Percentiles rank a stretch among this genome's conserved stretches.
Conservation (phyloP, 306 rosid species). For the Sesbania bispinosa region DNA sequence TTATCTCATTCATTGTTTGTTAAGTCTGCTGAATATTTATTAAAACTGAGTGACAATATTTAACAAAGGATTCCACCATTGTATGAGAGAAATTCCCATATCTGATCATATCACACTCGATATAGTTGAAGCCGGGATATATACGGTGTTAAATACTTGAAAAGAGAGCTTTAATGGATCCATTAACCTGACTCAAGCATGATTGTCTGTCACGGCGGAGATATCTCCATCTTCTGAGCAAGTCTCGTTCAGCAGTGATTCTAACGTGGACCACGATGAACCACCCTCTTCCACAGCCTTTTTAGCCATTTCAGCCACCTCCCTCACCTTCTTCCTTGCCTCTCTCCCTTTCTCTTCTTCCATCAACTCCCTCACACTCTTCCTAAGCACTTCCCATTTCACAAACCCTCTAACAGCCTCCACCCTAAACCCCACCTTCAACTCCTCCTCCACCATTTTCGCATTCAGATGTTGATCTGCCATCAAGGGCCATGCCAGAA, state of each 20-base stretch:
- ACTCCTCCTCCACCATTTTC: constrained; percentile 15
- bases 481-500: constrained; percentile 21
- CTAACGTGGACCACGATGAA: neutral
- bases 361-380: neutral
- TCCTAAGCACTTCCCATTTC: neutral
- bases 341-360: constrained; percentile 2
- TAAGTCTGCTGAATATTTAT: no score
- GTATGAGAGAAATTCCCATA: no score
- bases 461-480: constrained; percentile 20
- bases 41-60: no score
- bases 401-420: constrained; percentile 17
- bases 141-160: no score
- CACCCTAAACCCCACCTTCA: constrained; percentile 11
- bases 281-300: constrained; percentile 7
- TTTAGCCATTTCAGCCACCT: neutral
- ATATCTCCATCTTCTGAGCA: neutral
- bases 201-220: no score
- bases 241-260: neutral
- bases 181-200: no score
- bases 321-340: neutral
- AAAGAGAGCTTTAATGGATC: no score
- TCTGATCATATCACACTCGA: no score
- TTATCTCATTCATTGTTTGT: no score
- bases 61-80: no score
- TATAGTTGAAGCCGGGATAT: no score